Evolutionary conservation across 1,284 basidiomycete species (phyloP).

Genomic region (Singerocomus inundabilis): DNA sequence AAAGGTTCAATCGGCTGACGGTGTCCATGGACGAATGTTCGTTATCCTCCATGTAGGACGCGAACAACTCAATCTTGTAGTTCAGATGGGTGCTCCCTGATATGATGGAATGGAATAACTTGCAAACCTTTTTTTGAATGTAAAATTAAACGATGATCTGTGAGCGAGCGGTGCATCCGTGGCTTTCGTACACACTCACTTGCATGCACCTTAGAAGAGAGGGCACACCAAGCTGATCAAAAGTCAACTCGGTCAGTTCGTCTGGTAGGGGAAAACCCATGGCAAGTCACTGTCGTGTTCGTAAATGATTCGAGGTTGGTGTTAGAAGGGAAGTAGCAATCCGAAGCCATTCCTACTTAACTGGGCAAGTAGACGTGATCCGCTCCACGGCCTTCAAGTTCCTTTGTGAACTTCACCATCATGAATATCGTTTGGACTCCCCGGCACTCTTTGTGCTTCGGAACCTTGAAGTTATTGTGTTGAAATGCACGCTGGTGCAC

Average conservation of each 20-base stretch:
- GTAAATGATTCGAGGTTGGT: background rate
- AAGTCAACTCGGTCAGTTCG: constrained; percentile 19
- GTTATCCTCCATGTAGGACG: constrained; percentile 47
- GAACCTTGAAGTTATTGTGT: no score
- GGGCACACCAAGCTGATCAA: constrained; percentile 23
- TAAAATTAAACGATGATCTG: background rate
- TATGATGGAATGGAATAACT: constrained; percentile 41
- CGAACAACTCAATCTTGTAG: constrained; percentile 53
- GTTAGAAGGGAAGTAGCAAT: background rate
- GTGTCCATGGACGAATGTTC: constrained; percentile 28
- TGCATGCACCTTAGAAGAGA: constrained; percentile 31
- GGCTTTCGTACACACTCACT: constrained; percentile 13
- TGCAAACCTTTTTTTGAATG: constrained; percentile 44
- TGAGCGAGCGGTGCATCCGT: background rate
- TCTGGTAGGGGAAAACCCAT: constrained; percentile 27
- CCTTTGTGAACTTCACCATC: no score
- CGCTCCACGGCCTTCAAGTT: no score
- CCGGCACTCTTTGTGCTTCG: no score
- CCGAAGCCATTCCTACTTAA: no score
- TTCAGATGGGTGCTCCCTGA: constrained; percentile 37
- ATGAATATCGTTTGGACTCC: no score
- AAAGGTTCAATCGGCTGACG: constrained; percentile 38
- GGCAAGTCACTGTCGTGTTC: background rate
- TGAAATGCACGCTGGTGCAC: no score
- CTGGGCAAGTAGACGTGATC: no score